These are phyloP conservation scores for Suhomyces sp. DNA, from an alignment of 805 yeast genomes.

Conservation along the genomic window DNA sequence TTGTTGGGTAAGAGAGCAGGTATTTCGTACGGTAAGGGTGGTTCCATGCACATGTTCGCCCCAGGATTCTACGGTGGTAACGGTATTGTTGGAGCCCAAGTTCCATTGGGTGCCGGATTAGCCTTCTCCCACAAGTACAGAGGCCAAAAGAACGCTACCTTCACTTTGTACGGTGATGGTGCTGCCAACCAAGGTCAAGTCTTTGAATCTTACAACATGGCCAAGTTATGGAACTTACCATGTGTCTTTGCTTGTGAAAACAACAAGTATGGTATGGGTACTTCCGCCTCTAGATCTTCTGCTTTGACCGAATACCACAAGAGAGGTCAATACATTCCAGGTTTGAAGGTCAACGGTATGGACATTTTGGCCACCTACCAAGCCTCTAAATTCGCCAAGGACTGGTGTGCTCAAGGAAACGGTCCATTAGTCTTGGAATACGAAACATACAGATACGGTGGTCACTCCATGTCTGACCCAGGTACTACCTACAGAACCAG, in stretches of 20 bases:
- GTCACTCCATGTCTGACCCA: conserved; percentile 99
- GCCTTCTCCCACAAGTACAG: conserved; percentile 98
- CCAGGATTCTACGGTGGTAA: conserved; percentile 97
- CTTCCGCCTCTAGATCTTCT: conserved; percentile 94
- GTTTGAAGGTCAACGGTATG: conserved; percentile 98
- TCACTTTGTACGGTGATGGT: conserved; percentile 96
- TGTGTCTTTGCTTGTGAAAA: conserved; percentile 95
- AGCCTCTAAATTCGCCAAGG: conserved; percentile 95
- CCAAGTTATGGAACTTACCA: conserved; percentile 96
- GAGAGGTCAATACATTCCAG: conserved; percentile 99
- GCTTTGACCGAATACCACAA: conserved; percentile 96
- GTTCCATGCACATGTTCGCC: conserved; percentile 98
- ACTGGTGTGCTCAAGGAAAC: conserved; percentile 88
- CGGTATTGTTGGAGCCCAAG: conserved; percentile 99
- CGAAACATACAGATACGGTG: conserved; percentile 99
- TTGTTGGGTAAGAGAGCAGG: conserved; percentile 96
- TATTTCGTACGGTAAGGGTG: conserved; percentile 97
- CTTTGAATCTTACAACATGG: conserved; percentile 97
- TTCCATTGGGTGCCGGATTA: conserved; percentile 95
- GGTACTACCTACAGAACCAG: conserved; percentile 99
- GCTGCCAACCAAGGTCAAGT: conserved; percentile 99
- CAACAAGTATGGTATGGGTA: conserved; percentile 99
- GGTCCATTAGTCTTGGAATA: conserved; percentile 96
- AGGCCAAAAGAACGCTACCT: conserved; percentile 73
- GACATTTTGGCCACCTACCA: conserved; percentile 92